phyloP scores from a whole-genome alignment of 176 grass and related monocot species.

The Miscanthus lutarioriparius region DNA sequence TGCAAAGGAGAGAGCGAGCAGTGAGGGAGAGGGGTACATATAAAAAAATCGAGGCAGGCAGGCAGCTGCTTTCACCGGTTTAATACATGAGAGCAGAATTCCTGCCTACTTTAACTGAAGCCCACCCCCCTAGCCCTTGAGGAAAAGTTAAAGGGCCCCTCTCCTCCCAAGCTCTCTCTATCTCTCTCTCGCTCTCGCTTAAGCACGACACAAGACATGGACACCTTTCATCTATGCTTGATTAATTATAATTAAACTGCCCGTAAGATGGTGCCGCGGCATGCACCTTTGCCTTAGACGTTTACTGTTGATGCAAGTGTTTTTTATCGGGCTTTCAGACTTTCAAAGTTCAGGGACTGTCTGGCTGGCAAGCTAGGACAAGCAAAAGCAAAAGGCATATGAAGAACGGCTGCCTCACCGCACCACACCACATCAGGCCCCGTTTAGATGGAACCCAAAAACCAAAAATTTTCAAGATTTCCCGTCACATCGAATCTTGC shows the following conservation, averaged over 20 bases:
- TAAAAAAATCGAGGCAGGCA: constrained; percentile 75
- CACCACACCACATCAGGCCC: constrained; percentile 48
- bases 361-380: constrained; percentile 36
- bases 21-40: constrained; percentile 59
- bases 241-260: constrained; percentile 28
- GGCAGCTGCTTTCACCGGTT: constrained; percentile 56
- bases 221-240: constrained; percentile 40
- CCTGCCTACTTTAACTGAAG: constrained; percentile 86
- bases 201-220: constrained; percentile 27
- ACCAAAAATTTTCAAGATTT: too few species aligned
- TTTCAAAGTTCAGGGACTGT: constrained; percentile 36
- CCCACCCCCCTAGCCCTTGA: constrained; percentile 45
- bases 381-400: constrained; percentile 51
- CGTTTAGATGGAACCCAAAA: too few species aligned
- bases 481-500: too few species aligned
- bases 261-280: constrained; percentile 39
- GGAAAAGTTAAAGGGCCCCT: constrained; percentile 79
- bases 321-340: constrained; percentile 32
- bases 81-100: constrained; percentile 73
- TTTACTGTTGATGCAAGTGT: constrained; percentile 21
- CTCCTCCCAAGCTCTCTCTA: constrained; percentile 6
- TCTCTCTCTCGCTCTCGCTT: constrained; percentile 22
- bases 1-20: constrained; percentile 43
- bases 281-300: constrained; percentile 28
- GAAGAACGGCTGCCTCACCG: constrained; percentile 38